phyloP scores from a whole-genome alignment of 768 basidiomycete species.

The Agaricus subrufescens region DNA sequence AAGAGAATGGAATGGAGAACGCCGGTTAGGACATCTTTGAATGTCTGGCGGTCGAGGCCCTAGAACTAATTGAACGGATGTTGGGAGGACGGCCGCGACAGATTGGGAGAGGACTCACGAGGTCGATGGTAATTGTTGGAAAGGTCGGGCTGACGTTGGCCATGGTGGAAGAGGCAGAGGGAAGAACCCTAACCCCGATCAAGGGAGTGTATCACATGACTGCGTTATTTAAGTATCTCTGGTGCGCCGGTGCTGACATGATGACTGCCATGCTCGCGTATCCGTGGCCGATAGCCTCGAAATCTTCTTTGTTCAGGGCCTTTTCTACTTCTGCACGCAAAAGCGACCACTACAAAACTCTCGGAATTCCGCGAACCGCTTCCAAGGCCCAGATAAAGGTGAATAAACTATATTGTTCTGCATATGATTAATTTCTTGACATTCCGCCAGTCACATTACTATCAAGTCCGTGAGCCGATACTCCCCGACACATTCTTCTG shows the following conservation, averaged over 20 bases:
- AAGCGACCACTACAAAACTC: slow-evolving; percentile 33
- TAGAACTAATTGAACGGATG: slow-evolving; percentile 21
- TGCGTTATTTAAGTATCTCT: no score
- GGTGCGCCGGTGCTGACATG: not conserved
- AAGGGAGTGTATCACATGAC: slow-evolving; percentile 3
- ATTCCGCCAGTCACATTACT: slow-evolving; percentile 33
- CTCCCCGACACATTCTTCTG: not conserved
- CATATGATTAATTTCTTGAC: not conserved
- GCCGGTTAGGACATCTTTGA: slow-evolving; percentile 70
- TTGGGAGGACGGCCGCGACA: not conserved
- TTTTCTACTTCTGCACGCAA: slow-evolving; percentile 21
- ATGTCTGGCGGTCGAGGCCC: slow-evolving; percentile 68
- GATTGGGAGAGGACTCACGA: slow-evolving; percentile 25
- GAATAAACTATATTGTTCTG: not conserved
- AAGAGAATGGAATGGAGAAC: slow-evolving; percentile 82
- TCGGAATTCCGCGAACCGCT: slow-evolving; percentile 32
- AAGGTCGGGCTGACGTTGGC: slow-evolving; percentile 17
- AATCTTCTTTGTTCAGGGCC: not conserved
- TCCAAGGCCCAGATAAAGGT: slow-evolving; percentile 42
- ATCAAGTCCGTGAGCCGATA: slow-evolving; percentile 24
- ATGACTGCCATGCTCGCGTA: slow-evolving; percentile 14
- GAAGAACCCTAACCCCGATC: slow-evolving; percentile 11
- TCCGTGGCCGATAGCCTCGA: not conserved
- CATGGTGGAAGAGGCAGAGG: not conserved
- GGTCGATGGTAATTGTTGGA: slow-evolving; percentile 47